Conservation (phyloP, 345 rosid genomes). For the Eucalyptus pauciflora region DNA sequence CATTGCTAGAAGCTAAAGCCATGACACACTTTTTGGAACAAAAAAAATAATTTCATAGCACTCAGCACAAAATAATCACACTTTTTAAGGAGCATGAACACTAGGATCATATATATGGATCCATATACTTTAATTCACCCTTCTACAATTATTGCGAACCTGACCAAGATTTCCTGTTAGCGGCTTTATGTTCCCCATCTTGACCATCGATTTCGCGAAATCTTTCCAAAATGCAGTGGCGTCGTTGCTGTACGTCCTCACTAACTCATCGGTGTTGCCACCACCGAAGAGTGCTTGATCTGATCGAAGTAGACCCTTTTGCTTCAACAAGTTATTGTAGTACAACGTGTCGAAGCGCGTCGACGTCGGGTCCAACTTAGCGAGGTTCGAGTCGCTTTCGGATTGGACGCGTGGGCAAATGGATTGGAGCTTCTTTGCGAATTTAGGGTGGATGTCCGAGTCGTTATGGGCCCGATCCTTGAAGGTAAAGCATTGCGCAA, state of each 20-base stretch:
- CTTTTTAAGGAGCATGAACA: neutral
- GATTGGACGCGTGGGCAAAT: slow-evolving; percentile 12
- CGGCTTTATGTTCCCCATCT: slow-evolving; percentile 48
- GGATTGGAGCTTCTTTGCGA: slow-evolving; percentile 9
- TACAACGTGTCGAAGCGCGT: slow-evolving; percentile 3
- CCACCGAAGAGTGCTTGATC: slow-evolving; percentile 12
- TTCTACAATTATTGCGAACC: slow-evolving; percentile 25
- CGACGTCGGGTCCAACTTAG: slow-evolving; percentile 1
- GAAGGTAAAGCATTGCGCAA: slow-evolving; percentile 7
- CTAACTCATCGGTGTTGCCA: neutral
- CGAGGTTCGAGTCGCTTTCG: neutral
- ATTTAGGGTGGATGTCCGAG: slow-evolving; percentile 17
- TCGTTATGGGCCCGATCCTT: slow-evolving; percentile 12
- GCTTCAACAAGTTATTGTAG: slow-evolving; percentile 10
- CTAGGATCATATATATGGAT: neutral
- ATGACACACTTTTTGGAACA: neutral
- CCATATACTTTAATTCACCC: neutral
- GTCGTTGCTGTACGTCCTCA: neutral
- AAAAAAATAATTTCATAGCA: neutral
- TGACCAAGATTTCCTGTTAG: slow-evolving; percentile 29
- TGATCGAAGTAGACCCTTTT: slow-evolving; percentile 14
- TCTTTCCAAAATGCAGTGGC: slow-evolving; percentile 9
- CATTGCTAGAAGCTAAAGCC: neutral
- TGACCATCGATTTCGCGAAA: slow-evolving; percentile 31
- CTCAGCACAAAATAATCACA: neutral